phyloP scores from a whole-genome alignment of 2,329 filamentous ascomycete genomes.

The Diplodia intermedia region DNA sequence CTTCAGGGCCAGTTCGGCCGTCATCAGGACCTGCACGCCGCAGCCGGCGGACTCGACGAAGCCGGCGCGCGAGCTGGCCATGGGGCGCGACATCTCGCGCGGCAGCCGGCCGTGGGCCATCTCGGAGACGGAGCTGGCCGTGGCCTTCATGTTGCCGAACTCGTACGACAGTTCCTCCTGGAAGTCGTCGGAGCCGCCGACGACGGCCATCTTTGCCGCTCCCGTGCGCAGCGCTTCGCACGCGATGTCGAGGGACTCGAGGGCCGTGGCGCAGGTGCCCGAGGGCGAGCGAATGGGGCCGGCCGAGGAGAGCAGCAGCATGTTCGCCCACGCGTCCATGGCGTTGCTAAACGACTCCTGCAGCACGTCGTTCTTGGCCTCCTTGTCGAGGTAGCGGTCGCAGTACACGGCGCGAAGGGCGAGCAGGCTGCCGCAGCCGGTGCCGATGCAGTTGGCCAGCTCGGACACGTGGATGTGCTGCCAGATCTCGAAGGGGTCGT shows the following conservation, averaged over 20 bases:
- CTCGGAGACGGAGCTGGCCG: conserved; percentile 43
- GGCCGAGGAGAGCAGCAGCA: conserved; percentile 49
- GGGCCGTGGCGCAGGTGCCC: conserved; percentile 49
- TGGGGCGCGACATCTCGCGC: conserved; percentile 48
- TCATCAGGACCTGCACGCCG: conserved; percentile 48
- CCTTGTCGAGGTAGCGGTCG: conserved; percentile 42
- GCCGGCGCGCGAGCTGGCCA: conserved; percentile 43
- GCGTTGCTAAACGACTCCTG: conserved; percentile 50
- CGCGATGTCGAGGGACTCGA: conserved; percentile 49
- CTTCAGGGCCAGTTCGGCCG: conserved; percentile 45
- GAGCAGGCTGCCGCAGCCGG: conserved; percentile 42
- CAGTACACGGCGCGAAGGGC: conserved; percentile 43
- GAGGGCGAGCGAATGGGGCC: conserved; percentile 49
- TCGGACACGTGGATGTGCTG: conserved; percentile 48
- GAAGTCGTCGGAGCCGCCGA: conserved; percentile 49
- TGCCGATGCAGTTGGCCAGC: conserved; percentile 47
- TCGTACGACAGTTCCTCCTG: conserved; percentile 41
- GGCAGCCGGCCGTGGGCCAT: conserved; percentile 38
- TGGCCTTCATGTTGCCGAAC: conserved; percentile 50
- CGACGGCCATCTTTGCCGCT: conserved; percentile 43
- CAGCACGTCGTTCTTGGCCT: conserved; percentile 46
- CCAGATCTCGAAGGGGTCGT: conserved; percentile 43
- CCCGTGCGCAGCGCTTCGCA: conserved; percentile 45
- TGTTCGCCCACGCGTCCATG: conserved; percentile 50
- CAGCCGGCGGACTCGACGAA: conserved; percentile 50